A percentile compares a stretch with the other conserved stretches of the same genome.
These are phyloP conservation scores for Cercospora janseana DNA, from an alignment of 2,329 filamentous ascomycete genomes.

Conservation along the genomic window DNA sequence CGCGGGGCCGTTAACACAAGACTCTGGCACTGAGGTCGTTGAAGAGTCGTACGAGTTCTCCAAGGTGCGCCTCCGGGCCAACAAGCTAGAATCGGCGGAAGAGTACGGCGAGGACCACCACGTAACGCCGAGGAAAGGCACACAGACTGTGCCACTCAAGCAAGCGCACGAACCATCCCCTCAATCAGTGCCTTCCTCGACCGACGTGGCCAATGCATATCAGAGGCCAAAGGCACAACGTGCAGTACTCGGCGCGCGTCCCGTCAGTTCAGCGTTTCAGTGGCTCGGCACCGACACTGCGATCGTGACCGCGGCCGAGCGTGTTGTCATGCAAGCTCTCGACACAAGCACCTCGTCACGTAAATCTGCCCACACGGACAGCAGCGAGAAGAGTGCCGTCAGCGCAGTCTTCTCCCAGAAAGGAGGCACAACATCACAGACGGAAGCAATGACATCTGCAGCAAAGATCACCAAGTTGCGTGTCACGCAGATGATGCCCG, in stretches of 20 bases:
- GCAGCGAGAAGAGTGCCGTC: conserved; percentile 4
- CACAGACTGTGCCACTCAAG: conserved; percentile 1
- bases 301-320: no score
- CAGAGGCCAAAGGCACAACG: background rate
- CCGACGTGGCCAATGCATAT: no score
- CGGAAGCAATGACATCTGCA: background rate
- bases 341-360: background rate
- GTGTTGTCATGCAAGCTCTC: no score
- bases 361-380: background rate
- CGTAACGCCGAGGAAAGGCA: background rate
- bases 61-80: background rate
- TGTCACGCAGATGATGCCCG: background rate
- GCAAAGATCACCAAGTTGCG: background rate
- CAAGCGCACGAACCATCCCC: no score
- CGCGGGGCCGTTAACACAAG: background rate
- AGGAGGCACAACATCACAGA: conserved; percentile 1
- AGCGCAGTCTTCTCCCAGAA: background rate
- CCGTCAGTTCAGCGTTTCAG: no score
- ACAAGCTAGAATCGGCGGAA: no score
- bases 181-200: no score
- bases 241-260: no score
- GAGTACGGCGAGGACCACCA: conserved; percentile 1
- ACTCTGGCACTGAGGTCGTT: background rate
- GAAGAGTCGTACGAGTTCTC: conserved; percentile 4
- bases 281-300: no score